Base-by-base conservation (phyloP, 192 early-diverging fungal genomes). In the Backusella liffmaniae region DNA sequence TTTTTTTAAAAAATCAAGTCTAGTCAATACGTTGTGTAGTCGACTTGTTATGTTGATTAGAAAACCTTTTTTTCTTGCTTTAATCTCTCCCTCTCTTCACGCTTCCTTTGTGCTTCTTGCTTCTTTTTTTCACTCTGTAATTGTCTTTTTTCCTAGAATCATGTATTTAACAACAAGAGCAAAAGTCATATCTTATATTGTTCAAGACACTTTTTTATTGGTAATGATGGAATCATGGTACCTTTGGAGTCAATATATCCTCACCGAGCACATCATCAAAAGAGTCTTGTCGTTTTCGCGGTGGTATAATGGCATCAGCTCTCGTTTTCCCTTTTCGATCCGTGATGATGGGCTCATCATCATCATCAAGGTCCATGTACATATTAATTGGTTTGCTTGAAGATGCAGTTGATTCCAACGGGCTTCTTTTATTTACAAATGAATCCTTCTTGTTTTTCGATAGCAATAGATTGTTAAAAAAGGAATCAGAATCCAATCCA, bases 41-140 rank as follows among this genome's bases (percentile, higher is more conserved):
- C 69, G 44, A 51, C 36, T 32, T 13, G 49, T 67, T 21, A 1
- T 13, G 10, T n/a, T 21, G 18, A 23, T 26, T 53, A 23, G 35
- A 1, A 32, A 12, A 42, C 67, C 29, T 62, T 65, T 26, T 23
- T 73, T 72, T 62, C 35, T 67, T 62, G 16, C 46, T 56, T 66
- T 73, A 23, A 21, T 71, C 12, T 30, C 2, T 34, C 9, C 44
- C 35, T 41, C 30, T 65, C 29, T 46, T 66, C 36, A 36, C 30
- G 34, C 16, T 42, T 66, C 12, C 37, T 72, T 73, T 39, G 29
- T 68, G 26, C 68, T 36, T 67, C 32, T 9, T 70, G 51, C 53
- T 77, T 68, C 51, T 41, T 70, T 29, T 42, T 68, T 71, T 23
- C 32, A 44, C 66, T 51, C 70, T 67, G 42, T 42, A 36, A 26